phyloP scores from a whole-genome alignment of 352 stramenopile genomes.

The Globisporangium orthogonon region DNA sequence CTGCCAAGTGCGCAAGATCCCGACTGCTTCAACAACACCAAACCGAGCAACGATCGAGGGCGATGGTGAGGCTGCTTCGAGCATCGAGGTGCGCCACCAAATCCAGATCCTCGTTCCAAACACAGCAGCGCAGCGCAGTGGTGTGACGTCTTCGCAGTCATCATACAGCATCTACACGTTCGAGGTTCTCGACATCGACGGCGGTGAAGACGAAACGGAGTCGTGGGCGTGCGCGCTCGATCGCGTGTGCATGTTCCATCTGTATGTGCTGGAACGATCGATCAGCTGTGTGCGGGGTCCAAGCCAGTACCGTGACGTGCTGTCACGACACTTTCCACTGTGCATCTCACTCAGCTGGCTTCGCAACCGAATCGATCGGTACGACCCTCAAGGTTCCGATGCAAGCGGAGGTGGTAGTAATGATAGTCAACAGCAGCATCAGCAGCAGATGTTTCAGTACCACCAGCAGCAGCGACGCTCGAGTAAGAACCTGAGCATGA shows the following conservation, averaged over 20 bases:
- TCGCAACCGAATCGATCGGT: conserved; percentile 45
- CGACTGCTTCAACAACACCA: conserved; percentile 1
- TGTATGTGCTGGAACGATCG: conserved; percentile 37
- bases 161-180: conserved; percentile 38
- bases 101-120: conserved; percentile 37
- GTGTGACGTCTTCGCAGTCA: not conserved
- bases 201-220: conserved; percentile 11
- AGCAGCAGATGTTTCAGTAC: conserved; percentile 22
- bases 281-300: conserved; percentile 18
- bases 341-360: conserved; percentile 55
- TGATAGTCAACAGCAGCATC: not conserved
- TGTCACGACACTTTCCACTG: conserved; percentile 40
- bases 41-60: not conserved
- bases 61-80: not conserved
- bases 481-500: conserved; percentile 61
- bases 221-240: conserved; percentile 32
- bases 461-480: conserved; percentile 39
- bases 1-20: conserved; percentile 36
- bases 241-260: conserved; percentile 35
- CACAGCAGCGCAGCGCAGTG: not conserved
- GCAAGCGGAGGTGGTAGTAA: not conserved
- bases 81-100: conserved; percentile 10
- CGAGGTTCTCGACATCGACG: conserved; percentile 17
- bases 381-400: conserved; percentile 6
- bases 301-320: conserved; percentile 35